Percentiles rank a stretch among this genome's conserved stretches.
Conservation (phyloP, 257 asterid genomes). For the Solanum gracilifrons region DNA sequence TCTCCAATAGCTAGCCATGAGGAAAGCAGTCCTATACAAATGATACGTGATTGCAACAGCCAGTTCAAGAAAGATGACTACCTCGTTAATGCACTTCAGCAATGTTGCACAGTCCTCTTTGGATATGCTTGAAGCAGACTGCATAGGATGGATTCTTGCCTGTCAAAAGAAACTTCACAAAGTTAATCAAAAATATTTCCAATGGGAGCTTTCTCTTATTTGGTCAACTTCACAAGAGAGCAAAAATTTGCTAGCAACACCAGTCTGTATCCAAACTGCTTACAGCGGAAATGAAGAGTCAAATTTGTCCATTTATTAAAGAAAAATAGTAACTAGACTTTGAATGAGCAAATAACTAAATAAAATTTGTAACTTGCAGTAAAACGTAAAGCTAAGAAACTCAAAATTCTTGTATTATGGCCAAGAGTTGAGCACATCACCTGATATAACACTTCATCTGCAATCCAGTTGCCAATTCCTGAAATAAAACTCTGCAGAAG, state of each 20-base stretch:
- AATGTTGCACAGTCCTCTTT: constrained; percentile 51
- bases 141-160: constrained; percentile 92
- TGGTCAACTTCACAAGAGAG: background rate
- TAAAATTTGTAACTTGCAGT: background rate
- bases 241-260: background rate
- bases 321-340: constrained; percentile 2
- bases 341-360: background rate
- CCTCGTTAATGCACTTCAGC: constrained; percentile 88
- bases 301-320: background rate
- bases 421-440: constrained; percentile 30
- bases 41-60: background rate
- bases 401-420: background rate
- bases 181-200: background rate
- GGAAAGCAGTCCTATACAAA: constrained; percentile 1
- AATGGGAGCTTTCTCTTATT: background rate
- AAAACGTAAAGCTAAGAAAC: background rate
- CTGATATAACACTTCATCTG: constrained; percentile 95
- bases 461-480: constrained; percentile 99
- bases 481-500: constrained; percentile 78
- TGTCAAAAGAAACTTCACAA: constrained; percentile 20
- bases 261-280: background rate
- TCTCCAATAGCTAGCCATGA: constrained; percentile 37
- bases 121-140: constrained; percentile 69
- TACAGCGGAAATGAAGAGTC: background rate
- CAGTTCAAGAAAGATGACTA: constrained; percentile 6